Percentiles rank a stretch among this genome's conserved stretches.
phyloP scores from a whole-genome alignment of 2,329 filamentous ascomycete genomes.

The Myriosclerotinia scirpicola region DNA sequence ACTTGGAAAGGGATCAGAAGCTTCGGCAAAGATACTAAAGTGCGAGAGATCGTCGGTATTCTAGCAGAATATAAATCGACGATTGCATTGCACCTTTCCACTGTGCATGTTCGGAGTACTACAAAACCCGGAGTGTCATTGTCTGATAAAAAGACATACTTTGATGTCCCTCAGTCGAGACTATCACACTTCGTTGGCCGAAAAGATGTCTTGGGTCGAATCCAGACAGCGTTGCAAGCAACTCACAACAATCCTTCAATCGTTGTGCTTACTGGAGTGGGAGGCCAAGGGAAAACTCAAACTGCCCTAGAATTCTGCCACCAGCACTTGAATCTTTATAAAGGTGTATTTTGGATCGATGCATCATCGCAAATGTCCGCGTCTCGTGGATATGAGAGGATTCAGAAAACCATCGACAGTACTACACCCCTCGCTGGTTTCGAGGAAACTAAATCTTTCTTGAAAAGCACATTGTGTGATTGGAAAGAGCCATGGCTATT shows the following conservation, averaged over 20 bases:
- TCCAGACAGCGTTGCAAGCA: neutral
- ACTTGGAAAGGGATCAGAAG: constrained; percentile 20
- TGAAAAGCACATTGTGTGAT: constrained; percentile 19
- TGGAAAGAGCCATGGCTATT: constrained; percentile 30
- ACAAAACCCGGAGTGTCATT: neutral
- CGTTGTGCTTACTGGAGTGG: constrained; percentile 15
- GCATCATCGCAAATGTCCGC: constrained; percentile 25
- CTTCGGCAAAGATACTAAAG: constrained; percentile 22
- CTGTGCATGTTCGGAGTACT: neutral
- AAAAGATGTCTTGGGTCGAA: constrained; percentile 2
- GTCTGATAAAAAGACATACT: neutral
- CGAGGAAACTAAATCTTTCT: constrained; percentile 17
- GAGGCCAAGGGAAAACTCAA: constrained; percentile 24
- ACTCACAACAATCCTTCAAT: constrained; percentile 8
- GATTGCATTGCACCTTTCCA: constrained; percentile 20
- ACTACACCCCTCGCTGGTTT: neutral
- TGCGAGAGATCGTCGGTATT: constrained; percentile 15
- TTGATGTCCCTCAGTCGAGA: constrained; percentile 11
- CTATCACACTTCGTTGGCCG: constrained; percentile 16
- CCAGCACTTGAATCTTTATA: neutral
- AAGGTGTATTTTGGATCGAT: constrained; percentile 34
- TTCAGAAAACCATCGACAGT: constrained; percentile 26
- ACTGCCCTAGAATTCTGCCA: constrained; percentile 17
- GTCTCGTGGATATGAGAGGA: constrained; percentile 24
- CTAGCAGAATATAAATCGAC: constrained; percentile 17